A percentile compares a stretch with the other conserved stretches of the same genome.
These are phyloP conservation scores for Diplocarpon rosae DNA, from an alignment of 2,329 filamentous ascomycete genomes.

Conservation along the genomic window DNA sequence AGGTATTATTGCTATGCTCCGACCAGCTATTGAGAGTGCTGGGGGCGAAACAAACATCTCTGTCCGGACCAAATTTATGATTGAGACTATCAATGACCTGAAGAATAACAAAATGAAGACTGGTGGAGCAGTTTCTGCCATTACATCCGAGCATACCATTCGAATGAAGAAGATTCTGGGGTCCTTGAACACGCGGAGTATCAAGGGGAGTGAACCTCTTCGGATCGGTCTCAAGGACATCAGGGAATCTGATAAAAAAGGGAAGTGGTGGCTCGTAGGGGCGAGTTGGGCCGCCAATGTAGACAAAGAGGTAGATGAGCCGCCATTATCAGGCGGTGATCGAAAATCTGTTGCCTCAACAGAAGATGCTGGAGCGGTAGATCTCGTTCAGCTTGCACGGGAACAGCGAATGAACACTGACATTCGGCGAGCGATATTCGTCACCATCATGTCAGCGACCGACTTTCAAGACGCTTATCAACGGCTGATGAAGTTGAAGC, in stretches of 20 bases:
- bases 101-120: slow-evolving; percentile 89
- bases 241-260: slow-evolving; percentile 69
- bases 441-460: slow-evolving; percentile 74
- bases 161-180: slow-evolving; percentile 85
- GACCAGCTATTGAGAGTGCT: slow-evolving; percentile 55
- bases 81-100: slow-evolving; percentile 87
- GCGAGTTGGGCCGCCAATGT: slow-evolving; percentile 64
- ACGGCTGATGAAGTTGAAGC: slow-evolving; percentile 66
- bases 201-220: slow-evolving; percentile 71
- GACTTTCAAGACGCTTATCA: slow-evolving; percentile 77
- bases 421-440: slow-evolving; percentile 61
- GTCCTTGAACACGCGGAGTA: slow-evolving; percentile 55
- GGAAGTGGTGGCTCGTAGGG: slow-evolving; percentile 97
- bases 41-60: slow-evolving; percentile 66
- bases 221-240: slow-evolving; percentile 76
- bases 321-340: not conserved
- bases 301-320: slow-evolving; percentile 21
- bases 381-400: slow-evolving; percentile 27
- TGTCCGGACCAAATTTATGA: slow-evolving; percentile 91
- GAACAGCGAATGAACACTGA: slow-evolving; percentile 30
- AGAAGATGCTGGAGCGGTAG: slow-evolving; percentile 22
- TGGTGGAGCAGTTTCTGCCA: slow-evolving; percentile 54
- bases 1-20: slow-evolving; percentile 73
- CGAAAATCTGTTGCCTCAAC: slow-evolving; percentile 21
- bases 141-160: slow-evolving; percentile 71